These are phyloP conservation scores for Mangifera indica DNA, from an alignment of 345 rosid species.

Conservation along the genomic window DNA sequence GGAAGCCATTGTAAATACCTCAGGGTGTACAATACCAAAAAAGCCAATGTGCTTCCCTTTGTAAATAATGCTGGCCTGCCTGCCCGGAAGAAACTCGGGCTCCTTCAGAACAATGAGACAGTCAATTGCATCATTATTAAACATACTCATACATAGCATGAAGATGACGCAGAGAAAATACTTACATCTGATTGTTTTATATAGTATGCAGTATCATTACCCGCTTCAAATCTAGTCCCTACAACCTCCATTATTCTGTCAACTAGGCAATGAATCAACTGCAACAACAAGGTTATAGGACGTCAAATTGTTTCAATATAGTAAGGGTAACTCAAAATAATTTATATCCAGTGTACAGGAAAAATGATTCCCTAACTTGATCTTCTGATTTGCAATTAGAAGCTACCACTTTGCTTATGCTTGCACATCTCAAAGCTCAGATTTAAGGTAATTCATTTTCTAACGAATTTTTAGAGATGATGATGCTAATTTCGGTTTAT, in stretches of 20 bases:
- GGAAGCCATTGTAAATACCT: constrained; percentile 40
- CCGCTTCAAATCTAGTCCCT: constrained; percentile 58
- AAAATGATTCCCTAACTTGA: background rate
- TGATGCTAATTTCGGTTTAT: background rate
- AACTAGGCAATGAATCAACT: constrained; percentile 85
- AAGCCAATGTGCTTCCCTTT: constrained; percentile 66
- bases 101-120: constrained; percentile 43
- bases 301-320: background rate
- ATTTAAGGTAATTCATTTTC: too few relatives aligned
- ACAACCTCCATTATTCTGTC: constrained; percentile 92
- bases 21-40: constrained; percentile 88
- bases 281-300: constrained; percentile 22
- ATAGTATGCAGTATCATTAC: constrained; percentile 58
- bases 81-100: constrained; percentile 73
- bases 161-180: constrained; percentile 11
- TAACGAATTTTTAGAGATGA: background rate
- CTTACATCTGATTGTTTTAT: constrained; percentile 66
- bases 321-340: background rate
- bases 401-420: background rate
- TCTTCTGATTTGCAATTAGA: background rate
- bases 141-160: background rate
- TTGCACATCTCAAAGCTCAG: background rate
- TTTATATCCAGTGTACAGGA: background rate
- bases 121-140: background rate
- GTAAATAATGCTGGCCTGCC: constrained; percentile 82